Conservation (phyloP, 1,284 basidiomycete genomes). For the Agroathelia rolfsii region DNA sequence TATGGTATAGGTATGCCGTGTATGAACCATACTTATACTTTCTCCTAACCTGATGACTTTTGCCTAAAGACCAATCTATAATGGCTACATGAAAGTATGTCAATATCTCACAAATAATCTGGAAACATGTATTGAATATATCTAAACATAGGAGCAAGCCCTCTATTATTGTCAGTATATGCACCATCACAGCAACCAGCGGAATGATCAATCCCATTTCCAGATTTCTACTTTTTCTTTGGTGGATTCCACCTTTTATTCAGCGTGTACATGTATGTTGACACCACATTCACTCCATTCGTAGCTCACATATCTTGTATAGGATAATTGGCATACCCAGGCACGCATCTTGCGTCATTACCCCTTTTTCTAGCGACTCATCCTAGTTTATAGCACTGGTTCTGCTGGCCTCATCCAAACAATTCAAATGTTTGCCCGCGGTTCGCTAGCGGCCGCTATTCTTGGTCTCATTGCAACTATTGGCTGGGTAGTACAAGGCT, state of each 20-base stretch:
- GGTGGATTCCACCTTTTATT: slow-evolving; percentile 88
- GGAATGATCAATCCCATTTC: no score
- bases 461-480: slow-evolving; percentile 73
- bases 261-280: slow-evolving; percentile 74
- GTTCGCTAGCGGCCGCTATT: slow-evolving; percentile 63
- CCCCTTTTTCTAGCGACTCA: slow-evolving; percentile 9
- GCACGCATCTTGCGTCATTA: slow-evolving; percentile 24
- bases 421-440: slow-evolving; percentile 63
- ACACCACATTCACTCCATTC: slow-evolving; percentile 11
- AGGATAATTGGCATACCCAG: slow-evolving; percentile 84
- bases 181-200: no score
- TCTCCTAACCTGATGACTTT: slow-evolving; percentile 12
- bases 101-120: slow-evolving; percentile 6
- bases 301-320: slow-evolving; percentile 13
- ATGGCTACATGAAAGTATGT: slow-evolving; percentile 89
- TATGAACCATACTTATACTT: slow-evolving; percentile 9
- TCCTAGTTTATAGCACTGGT: slow-evolving; percentile 60
- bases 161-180: slow-evolving; percentile 66
- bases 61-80: slow-evolving; percentile 76
- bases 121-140: slow-evolving; percentile 9
- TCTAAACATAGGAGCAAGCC: slow-evolving; percentile 60
- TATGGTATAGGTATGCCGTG: slow-evolving; percentile 74
- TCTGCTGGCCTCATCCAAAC: slow-evolving; percentile 94
- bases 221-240: slow-evolving; percentile 94
- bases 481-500: slow-evolving; percentile 82